Evolutionary conservation across 177 flowering plant genomes (phyloP).

Genomic region (Tripterygium wilfordii): DNA sequence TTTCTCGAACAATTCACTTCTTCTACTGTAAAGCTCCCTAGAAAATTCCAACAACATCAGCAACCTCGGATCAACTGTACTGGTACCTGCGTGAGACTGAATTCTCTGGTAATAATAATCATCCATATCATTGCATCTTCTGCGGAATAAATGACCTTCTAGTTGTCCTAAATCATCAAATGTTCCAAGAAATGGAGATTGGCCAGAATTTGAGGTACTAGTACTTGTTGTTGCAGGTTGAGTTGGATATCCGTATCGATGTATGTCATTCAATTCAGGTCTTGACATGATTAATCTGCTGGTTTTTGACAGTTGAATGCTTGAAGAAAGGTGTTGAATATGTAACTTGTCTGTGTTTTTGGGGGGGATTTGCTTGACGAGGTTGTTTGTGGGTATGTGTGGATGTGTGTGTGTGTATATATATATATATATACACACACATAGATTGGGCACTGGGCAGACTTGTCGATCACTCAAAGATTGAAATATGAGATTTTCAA

Average conservation of each 20-base stretch:
- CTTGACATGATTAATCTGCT: too few relatives aligned
- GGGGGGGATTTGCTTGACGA: too few relatives aligned
- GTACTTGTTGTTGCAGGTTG: not conserved
- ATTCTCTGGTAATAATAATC: not conserved
- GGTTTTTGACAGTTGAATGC: too few relatives aligned
- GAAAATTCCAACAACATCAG: slow-evolving; percentile 14
- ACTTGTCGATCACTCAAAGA: too few relatives aligned
- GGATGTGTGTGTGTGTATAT: too few relatives aligned
- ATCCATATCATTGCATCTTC: not conserved
- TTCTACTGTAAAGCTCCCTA: slow-evolving; percentile 7
- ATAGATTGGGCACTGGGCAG: too few relatives aligned
- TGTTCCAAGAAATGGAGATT: not conserved
- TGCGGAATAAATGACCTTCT: not conserved
- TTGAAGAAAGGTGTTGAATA: too few relatives aligned
- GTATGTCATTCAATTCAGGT: too few relatives aligned
- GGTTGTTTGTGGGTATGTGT: too few relatives aligned
- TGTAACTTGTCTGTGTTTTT: too few relatives aligned
- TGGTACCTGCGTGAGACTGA: slow-evolving; percentile 8
- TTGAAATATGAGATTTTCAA: too few relatives aligned
- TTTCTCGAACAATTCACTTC: slow-evolving; percentile 20
- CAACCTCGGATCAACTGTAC: slow-evolving; percentile 16
- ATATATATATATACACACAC: too few relatives aligned
- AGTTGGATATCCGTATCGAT: not conserved
- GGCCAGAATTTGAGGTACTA: not conserved
- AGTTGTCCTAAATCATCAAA: not conserved